Evolutionary conservation across 768 basidiomycete genomes (phyloP).

Genomic region (Tylopilus intermedius): DNA sequence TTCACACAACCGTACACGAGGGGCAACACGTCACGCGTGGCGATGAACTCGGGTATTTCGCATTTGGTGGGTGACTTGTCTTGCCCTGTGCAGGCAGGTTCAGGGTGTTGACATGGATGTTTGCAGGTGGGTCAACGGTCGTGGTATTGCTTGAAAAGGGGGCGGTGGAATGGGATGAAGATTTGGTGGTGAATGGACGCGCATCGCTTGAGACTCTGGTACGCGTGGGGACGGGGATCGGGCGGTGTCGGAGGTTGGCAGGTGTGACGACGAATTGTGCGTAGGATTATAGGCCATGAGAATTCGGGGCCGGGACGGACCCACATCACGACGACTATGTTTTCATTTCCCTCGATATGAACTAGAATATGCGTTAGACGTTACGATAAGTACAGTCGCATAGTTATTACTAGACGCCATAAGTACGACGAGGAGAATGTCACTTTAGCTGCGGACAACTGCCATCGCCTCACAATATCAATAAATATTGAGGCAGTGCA

Average conservation of each 20-base stretch:
- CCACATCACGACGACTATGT: not conserved
- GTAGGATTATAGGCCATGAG: constrained; percentile 2
- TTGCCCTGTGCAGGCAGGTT: not conserved
- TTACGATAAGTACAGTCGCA: not conserved
- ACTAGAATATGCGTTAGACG: not conserved
- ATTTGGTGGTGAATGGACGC: constrained; percentile 76
- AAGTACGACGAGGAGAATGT: not conserved
- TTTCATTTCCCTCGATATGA: not conserved
- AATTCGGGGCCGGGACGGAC: not conserved
- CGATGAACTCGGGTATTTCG: constrained; percentile 91
- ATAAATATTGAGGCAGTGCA: not conserved
- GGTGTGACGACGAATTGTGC: constrained; percentile 3
- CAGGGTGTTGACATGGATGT: not conserved
- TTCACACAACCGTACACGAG: constrained; percentile 80
- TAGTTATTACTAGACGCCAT: not conserved
- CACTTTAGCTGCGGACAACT: not conserved
- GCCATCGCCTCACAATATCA: not conserved
- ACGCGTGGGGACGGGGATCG: constrained; percentile 83
- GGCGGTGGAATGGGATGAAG: constrained; percentile 85
- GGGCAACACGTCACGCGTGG: constrained; percentile 78
- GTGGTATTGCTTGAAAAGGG: constrained; percentile 87
- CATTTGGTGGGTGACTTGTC: constrained; percentile 64
- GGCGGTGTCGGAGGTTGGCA: constrained; percentile 31
- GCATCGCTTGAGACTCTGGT: constrained; percentile 89
- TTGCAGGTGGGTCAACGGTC: constrained; percentile 82